Evolutionary conservation across 371 early-diverging fungal species (phyloP), one percentile per base, ranked within the genome.

Genomic region (Mucor piriformis): DNA sequence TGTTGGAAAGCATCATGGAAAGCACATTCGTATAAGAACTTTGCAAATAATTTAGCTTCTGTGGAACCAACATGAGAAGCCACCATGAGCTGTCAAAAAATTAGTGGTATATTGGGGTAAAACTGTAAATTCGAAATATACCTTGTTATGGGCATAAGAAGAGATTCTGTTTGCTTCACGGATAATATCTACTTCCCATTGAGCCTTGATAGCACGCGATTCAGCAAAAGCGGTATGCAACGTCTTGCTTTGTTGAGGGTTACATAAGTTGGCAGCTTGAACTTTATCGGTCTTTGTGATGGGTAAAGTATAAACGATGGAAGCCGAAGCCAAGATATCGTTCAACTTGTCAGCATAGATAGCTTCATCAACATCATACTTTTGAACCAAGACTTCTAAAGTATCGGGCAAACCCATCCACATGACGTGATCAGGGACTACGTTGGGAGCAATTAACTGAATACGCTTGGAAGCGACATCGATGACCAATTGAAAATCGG

Each of bases 351-450:
- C 66, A 3, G 70, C 76, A 65, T 83, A 88, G 48, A 76, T 58
- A 13, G 86, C 88, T 32, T 82, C 70, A 65, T 91, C 89, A 2
- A 89, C 81, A 46, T 85, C 87, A 67, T 87, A 88, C 25, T 79
- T 72, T 3, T 59, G 29, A 53, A 77, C 66, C 52, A 84, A 67
- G 8, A 79, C 73, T 7, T 79, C 71, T 6, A 83, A 60, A 16
- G 85, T 62, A 29, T 82, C 81, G 3, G 86, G 88, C 50, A 83
- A 71, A 50, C 94, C 95, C 74, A 88, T 83, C 95, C 95, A 95
- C 61, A 95, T 84, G n/a, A 88, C 88, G 57, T 88, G 85, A 52
- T 90, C 94, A 49, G 83, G 82, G 34, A 79, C 71, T n/a, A 89
- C 75, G 48, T 80, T 77, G 52, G 91, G 89, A 29, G 87, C 86